Evolutionary conservation across 1,139 yeast species (phyloP).

Genomic region (Pichia norvegensis): DNA sequence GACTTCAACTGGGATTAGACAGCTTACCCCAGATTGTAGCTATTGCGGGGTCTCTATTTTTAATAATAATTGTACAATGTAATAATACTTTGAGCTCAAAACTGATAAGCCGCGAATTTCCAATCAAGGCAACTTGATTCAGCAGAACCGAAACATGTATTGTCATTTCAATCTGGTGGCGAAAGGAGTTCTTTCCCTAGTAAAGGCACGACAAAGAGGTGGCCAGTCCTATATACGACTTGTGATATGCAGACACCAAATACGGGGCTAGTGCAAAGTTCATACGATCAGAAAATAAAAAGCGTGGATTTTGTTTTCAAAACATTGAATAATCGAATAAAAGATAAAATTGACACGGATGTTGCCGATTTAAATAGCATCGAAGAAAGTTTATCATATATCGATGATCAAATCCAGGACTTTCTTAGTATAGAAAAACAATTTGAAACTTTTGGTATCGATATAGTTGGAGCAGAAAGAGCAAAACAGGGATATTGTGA

Average conservation of each 20-base stretch:
- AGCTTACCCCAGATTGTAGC: neutral
- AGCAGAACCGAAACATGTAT: neutral
- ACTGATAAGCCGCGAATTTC: slow-evolving; percentile 1
- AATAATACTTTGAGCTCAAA: too few species aligned
- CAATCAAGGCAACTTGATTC: slow-evolving; percentile 1
- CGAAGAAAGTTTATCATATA: neutral
- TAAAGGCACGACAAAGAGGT: neutral
- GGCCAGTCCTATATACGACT: neutral
- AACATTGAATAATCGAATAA: slow-evolving; percentile 3
- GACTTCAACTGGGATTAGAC: slow-evolving; percentile 23
- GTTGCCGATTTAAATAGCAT: slow-evolving; percentile 1
- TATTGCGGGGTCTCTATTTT: neutral
- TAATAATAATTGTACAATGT: too few species aligned
- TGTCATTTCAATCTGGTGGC: neutral
- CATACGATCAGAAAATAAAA: slow-evolving; percentile 7
- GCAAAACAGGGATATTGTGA: slow-evolving; percentile 9
- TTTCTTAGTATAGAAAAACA: neutral
- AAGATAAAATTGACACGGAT: slow-evolving; percentile 1
- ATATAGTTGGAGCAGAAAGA: slow-evolving; percentile 4
- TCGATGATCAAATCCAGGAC: neutral
- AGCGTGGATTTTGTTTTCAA: slow-evolving; percentile 8
- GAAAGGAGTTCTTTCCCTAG: neutral
- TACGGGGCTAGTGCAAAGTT: slow-evolving; percentile 4
- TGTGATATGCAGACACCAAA: slow-evolving; percentile 8
- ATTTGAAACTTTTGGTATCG: slow-evolving; percentile 1